Percentiles rank a stretch among this genome's conserved stretches.
These are phyloP conservation scores for Buxus sempervirens DNA, from an alignment of 164 flowering plant species.

Conservation along the genomic window DNA sequence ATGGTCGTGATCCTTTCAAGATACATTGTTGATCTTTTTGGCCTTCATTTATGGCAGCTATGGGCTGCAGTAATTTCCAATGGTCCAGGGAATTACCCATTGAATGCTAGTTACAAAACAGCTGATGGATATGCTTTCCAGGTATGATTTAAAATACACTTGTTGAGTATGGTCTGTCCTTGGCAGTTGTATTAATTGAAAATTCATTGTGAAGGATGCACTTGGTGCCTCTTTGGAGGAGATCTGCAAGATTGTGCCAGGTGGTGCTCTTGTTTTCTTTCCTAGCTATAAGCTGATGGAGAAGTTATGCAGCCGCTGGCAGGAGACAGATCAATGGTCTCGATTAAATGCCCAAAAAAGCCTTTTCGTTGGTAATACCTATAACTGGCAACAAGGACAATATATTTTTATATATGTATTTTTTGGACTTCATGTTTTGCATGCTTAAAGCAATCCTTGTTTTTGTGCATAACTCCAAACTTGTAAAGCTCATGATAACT, in stretches of 20 bases:
- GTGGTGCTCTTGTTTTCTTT: slow-evolving; percentile 89
- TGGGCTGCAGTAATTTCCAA: slow-evolving; percentile 74
- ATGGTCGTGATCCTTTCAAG: slow-evolving; percentile 7
- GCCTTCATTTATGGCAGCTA: slow-evolving; percentile 40
- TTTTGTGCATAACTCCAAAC: background rate
- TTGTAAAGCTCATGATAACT: background rate
- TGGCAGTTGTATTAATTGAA: slow-evolving; percentile 7
- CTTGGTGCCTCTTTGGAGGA: slow-evolving; percentile 83
- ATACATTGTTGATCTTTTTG: slow-evolving; percentile 3
- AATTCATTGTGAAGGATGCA: slow-evolving; percentile 58
- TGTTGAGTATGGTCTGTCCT: background rate
- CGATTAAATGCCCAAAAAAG: slow-evolving; percentile 64
- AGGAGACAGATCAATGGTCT: slow-evolving; percentile 91
- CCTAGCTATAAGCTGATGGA: slow-evolving; percentile 98
- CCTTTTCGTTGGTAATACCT: slow-evolving; percentile 69
- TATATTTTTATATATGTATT: background rate
- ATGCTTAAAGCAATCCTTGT: background rate
- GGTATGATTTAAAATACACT: slow-evolving; percentile 36
- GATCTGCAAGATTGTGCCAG: slow-evolving; percentile 73
- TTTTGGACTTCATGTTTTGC: background rate
- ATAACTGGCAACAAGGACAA: background rate
- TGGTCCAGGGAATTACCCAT: slow-evolving; percentile 71
- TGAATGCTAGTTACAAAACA: slow-evolving; percentile 93
- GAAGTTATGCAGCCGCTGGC: slow-evolving; percentile 76
- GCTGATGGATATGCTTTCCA: slow-evolving; percentile 79